A percentile compares a stretch with the other conserved stretches of the same genome.
Evolutionary conservation across 169 alveolate species (phyloP).

Genomic region (Plasmodium cynomolgi): DNA sequence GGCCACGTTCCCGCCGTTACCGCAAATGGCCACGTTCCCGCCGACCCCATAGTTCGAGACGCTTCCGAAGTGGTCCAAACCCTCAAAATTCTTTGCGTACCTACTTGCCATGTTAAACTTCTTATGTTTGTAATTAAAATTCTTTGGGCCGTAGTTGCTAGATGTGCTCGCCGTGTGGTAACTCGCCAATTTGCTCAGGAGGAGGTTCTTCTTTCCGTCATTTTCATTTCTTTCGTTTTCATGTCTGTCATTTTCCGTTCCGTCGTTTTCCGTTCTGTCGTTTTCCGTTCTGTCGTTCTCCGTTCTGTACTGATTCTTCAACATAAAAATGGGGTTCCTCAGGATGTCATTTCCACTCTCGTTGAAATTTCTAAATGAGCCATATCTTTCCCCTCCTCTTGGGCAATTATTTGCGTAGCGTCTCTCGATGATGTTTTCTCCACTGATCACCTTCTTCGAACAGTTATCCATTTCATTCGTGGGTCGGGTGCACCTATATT

Average conservation of each 20-base stretch:
- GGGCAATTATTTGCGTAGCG: background rate
- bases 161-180: constrained; percentile 14
- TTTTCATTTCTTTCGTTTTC: background rate
- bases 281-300: background rate
- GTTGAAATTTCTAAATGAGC: background rate
- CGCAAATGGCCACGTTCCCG: background rate
- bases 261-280: background rate
- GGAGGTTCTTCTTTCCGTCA: background rate
- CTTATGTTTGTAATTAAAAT: constrained; percentile 12
- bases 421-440: background rate
- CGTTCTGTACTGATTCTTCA: background rate
- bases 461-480: constrained; percentile 16
- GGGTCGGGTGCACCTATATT: background rate
- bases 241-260: background rate
- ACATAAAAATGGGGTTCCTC: background rate
- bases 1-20: too few relatives aligned
- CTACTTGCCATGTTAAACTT: background rate
- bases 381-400: background rate
- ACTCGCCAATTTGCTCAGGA: background rate
- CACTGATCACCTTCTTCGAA: background rate
- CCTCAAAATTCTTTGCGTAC: background rate
- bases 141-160: background rate
- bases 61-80: background rate
- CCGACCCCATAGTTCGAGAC: background rate
- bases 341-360: background rate